Evolutionary conservation across 805 yeast species (phyloP).

Genomic region (Candida incommunis): DNA sequence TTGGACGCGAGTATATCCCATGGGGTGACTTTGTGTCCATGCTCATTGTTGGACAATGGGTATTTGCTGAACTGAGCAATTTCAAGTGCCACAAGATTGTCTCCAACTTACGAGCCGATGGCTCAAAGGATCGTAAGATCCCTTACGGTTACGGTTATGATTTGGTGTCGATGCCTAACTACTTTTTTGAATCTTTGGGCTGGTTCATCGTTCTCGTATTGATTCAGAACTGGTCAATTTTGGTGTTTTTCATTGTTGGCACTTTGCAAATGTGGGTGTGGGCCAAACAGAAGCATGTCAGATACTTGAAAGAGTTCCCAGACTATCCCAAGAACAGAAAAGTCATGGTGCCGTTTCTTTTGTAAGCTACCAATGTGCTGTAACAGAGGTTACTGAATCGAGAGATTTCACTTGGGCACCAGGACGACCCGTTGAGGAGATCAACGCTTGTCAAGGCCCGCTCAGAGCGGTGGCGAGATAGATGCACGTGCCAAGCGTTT

Average conservation of each 20-base stretch:
- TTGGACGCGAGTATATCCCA: conserved; percentile 7
- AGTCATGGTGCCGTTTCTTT: conserved; percentile 62
- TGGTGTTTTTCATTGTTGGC: conserved; percentile 57
- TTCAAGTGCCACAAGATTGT: conserved; percentile 57
- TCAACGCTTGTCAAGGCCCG: too few relatives aligned
- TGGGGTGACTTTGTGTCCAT: neutral
- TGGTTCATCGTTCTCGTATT: conserved; percentile 64
- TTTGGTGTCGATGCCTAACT: conserved; percentile 82
- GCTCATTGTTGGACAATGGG: conserved; percentile 18
- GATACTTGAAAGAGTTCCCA: conserved; percentile 55
- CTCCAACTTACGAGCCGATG: conserved; percentile 36
- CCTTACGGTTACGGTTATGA: conserved; percentile 80
- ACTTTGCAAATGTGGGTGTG: conserved; percentile 76
- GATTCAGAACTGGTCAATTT: conserved; percentile 64
- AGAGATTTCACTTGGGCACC: too few relatives aligned
- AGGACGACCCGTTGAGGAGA: too few relatives aligned
- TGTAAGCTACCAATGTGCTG: too few relatives aligned
- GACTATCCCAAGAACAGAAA: conserved; percentile 71
- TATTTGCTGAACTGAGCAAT: conserved; percentile 56
- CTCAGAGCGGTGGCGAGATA: too few relatives aligned
- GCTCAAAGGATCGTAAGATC: conserved; percentile 46
- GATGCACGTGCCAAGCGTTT: too few relatives aligned
- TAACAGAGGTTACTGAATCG: too few relatives aligned
- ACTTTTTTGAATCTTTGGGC: conserved; percentile 68
- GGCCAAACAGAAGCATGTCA: conserved; percentile 77